Conservation (phyloP, 192 early-diverging fungal species). For the Chytriomyces sp. region DNA sequence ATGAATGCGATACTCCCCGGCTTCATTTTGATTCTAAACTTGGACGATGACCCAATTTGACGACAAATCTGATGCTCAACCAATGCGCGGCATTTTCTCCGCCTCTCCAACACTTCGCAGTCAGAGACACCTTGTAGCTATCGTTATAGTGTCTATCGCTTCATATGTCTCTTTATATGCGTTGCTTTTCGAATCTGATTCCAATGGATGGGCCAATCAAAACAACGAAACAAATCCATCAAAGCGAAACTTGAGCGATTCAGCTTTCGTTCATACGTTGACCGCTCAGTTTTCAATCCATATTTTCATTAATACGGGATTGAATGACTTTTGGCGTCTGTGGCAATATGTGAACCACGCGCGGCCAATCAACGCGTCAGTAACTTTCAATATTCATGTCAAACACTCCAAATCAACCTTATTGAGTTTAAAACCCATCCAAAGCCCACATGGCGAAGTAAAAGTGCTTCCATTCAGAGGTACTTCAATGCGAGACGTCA, state of each 20-base stretch:
- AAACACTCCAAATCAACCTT: neutral
- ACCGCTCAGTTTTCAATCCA: slow-evolving; percentile 8
- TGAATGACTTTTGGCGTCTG: neutral
- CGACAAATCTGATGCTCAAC: neutral
- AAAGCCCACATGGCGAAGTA: neutral
- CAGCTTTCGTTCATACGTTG: too few relatives aligned
- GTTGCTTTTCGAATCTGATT: too few relatives aligned
- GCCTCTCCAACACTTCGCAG: too few relatives aligned
- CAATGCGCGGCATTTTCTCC: too few relatives aligned
- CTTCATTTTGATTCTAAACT: neutral
- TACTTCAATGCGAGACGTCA: neutral
- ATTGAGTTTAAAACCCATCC: neutral
- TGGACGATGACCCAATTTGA: neutral
- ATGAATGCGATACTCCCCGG: neutral
- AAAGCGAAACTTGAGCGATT: too few relatives aligned
- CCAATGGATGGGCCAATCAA: too few relatives aligned
- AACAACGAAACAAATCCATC: too few relatives aligned
- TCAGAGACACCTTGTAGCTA: too few relatives aligned
- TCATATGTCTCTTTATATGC: too few relatives aligned
- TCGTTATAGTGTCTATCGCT: too few relatives aligned
- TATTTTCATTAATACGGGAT: slow-evolving; percentile 7
- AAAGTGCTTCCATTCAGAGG: neutral
- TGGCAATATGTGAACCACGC: slow-evolving; percentile 15
- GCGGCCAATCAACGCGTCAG: neutral
- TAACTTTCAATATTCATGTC: slow-evolving; percentile 15